Conservation (phyloP, 2,329 filamentous ascomycete species). For the Thielaviopsis ethacetica region DNA sequence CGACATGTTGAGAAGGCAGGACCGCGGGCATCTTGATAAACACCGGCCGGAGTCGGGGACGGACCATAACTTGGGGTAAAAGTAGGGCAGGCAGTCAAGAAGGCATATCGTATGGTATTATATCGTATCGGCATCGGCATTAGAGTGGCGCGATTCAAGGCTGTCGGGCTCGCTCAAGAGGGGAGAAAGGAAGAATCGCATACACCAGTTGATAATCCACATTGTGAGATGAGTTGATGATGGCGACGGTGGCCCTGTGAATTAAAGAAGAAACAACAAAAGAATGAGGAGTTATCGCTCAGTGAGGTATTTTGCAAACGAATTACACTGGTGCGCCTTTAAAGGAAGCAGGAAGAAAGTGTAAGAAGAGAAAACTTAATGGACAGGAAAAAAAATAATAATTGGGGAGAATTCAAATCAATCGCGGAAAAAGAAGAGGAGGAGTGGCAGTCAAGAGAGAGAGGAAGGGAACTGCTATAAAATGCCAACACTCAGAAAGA, state of each 20-base stretch:
- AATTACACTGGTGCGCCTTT: background rate
- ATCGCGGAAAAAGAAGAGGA: background rate
- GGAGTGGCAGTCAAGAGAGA: background rate
- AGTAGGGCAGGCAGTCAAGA: background rate
- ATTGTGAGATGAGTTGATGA: slow-evolving; percentile 32
- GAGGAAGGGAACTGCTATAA: background rate
- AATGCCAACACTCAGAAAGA: background rate
- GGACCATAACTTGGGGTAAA: background rate
- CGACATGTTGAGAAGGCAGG: background rate
- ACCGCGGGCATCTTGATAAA: background rate
- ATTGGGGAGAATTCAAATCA: background rate
- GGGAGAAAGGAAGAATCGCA: slow-evolving; percentile 20
- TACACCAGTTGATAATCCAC: slow-evolving; percentile 97
- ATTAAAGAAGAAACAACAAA: background rate
- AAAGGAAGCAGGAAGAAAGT: background rate
- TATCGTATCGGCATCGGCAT: background rate
- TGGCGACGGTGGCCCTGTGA: background rate
- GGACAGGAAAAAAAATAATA: background rate
- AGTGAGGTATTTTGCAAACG: background rate
- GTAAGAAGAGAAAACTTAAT: background rate
- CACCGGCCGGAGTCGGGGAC: background rate
- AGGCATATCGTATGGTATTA: background rate
- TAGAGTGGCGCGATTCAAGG: background rate
- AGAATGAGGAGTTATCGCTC: background rate
- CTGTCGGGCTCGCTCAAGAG: background rate